These are phyloP conservation scores for Pichia sp. DNA, from an alignment of 1,139 yeast genomes.

Conservation along the genomic window DNA sequence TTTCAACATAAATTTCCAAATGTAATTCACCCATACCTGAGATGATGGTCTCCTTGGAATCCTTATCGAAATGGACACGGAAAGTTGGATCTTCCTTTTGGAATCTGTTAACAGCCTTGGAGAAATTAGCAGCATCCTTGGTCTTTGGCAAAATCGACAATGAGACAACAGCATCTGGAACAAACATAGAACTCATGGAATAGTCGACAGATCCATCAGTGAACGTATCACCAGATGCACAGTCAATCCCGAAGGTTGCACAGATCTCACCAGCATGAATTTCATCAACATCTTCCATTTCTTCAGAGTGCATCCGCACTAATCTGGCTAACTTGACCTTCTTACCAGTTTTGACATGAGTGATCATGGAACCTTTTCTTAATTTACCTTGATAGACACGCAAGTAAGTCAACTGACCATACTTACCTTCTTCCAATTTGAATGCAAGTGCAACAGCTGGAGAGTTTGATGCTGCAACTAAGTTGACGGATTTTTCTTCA, in stretches of 20 bases:
- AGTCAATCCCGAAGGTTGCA: constrained; percentile 98
- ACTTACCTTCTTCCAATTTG: constrained; percentile 96
- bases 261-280: constrained; percentile 98
- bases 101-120: constrained; percentile 94
- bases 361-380: constrained; percentile 84
- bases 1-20: constrained; percentile 92
- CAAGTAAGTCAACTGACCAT: constrained; percentile 94
- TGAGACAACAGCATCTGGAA: constrained; percentile 97
- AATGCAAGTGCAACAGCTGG: constrained; percentile 97
- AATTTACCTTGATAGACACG: constrained; percentile 96
- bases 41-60: constrained; percentile 91
- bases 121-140: constrained; percentile 83
- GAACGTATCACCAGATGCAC: constrained; percentile 99
- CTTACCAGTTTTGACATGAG: constrained; percentile 89
- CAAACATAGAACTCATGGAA: constrained; percentile 96
- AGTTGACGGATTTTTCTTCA: constrained; percentile 67
- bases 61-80: constrained; percentile 84
- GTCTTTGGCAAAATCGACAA: constrained; percentile 84
- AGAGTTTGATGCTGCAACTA: constrained; percentile 66
- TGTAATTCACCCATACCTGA: constrained; percentile 99
- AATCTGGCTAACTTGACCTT: constrained; percentile 91
- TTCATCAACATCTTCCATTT: constrained; percentile 96
- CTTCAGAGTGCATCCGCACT: constrained; percentile 98
- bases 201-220: constrained; percentile 74
- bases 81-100: constrained; percentile 99